Conservation (phyloP, 2,329 filamentous ascomycete genomes). For the Penicillium psychrosexuale region DNA sequence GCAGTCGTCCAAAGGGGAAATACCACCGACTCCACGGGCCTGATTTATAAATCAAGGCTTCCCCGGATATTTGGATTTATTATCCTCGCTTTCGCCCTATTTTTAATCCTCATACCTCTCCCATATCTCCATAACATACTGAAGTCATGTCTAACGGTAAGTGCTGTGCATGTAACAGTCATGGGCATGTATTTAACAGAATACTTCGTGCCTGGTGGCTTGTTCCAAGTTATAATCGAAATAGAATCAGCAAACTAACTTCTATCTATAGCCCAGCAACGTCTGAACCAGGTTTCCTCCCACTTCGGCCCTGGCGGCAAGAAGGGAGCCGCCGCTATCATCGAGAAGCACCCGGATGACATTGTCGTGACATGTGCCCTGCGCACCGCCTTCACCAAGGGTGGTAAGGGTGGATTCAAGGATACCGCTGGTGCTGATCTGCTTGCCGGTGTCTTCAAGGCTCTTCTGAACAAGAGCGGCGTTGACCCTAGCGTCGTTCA, state of each 20-base stretch:
- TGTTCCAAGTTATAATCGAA: not conserved
- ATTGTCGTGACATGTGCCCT: constrained; percentile 91
- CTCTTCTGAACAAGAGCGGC: constrained; percentile 75
- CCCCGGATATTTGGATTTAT: constrained; percentile 6
- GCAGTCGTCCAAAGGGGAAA: constrained; percentile 15
- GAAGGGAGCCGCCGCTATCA: constrained; percentile 36
- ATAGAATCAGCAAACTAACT: constrained; percentile 2
- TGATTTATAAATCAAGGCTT: constrained; percentile 12
- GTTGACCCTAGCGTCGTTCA: constrained; percentile 87
- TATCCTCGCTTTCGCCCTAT: not conserved
- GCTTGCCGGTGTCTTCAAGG: constrained; percentile 77
- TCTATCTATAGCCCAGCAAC: constrained; percentile 50
- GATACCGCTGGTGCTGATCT: constrained; percentile 86
- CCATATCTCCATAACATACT: constrained; percentile 17
- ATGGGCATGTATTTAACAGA: constrained; percentile 12
- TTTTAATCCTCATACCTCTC: not conserved
- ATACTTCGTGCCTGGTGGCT: not conserved
- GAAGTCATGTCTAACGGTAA: constrained; percentile 45
- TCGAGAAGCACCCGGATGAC: constrained; percentile 57
- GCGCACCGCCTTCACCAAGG: constrained; percentile 87
- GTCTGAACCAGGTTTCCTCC: constrained; percentile 57
- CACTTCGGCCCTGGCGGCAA: constrained; percentile 49
- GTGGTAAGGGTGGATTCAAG: constrained; percentile 91
- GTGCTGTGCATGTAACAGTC: constrained; percentile 9
- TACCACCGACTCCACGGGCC: constrained; percentile 14